Conservation (phyloP, 805 yeast species). For the Priceomyces haplophilus region DNA sequence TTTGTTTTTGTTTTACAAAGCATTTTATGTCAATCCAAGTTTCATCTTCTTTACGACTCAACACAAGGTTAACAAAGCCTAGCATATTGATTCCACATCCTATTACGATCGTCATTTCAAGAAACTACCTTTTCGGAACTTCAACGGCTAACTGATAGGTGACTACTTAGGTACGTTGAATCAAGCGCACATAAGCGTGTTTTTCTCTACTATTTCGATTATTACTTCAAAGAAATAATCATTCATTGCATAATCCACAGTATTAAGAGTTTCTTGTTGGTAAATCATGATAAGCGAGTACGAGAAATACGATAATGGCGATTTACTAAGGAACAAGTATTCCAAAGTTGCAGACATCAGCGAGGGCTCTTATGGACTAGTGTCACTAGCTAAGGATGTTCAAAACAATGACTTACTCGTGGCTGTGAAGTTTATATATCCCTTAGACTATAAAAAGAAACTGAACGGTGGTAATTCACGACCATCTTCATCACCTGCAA, state of each 20-base stretch:
- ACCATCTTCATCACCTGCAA: slow-evolving; percentile 37
- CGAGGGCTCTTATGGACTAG: slow-evolving; percentile 93
- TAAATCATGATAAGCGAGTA: slow-evolving; percentile 35
- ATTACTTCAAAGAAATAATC: too few relatives aligned
- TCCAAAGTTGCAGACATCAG: slow-evolving; percentile 70
- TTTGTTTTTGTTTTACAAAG: not conserved
- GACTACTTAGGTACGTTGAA: too few relatives aligned
- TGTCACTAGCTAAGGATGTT: slow-evolving; percentile 78
- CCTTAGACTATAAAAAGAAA: slow-evolving; percentile 41
- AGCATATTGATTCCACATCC: not conserved
- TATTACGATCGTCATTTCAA: not conserved
- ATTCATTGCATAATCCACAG: too few relatives aligned
- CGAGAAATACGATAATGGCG: slow-evolving; percentile 36
- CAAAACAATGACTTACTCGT: slow-evolving; percentile 48
- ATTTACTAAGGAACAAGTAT: slow-evolving; percentile 60
- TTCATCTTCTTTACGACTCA: not conserved
- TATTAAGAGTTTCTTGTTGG: not conserved
- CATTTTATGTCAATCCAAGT: slow-evolving; percentile 10
- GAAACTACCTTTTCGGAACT: not conserved
- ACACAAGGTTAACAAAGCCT: not conserved
- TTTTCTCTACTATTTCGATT: too few relatives aligned
- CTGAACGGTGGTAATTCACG: slow-evolving; percentile 17
- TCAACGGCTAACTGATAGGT: too few relatives aligned
- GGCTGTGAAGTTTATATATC: slow-evolving; percentile 83
- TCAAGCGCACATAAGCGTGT: too few relatives aligned